phyloP scores from a whole-genome alignment of 1,284 basidiomycete species.

The Papiliotrema flavescens region DNA sequence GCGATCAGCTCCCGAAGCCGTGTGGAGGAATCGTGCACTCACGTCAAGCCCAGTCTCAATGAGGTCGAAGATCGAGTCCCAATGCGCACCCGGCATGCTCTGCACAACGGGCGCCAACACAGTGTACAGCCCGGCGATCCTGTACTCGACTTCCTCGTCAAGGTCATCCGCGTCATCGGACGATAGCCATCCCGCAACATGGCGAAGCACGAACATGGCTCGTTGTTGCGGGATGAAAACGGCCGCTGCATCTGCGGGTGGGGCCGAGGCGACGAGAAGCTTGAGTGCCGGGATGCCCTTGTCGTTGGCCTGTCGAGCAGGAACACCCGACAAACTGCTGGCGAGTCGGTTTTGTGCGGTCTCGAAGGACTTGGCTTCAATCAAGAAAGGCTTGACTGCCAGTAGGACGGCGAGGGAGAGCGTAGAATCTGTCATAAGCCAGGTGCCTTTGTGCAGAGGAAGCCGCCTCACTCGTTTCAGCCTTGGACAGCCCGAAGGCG shows the following conservation, averaged over 20 bases:
- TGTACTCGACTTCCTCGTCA: conserved; percentile 70
- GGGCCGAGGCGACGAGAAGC: conserved; percentile 71
- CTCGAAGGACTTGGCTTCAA: conserved; percentile 69
- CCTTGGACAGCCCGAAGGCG: conserved; percentile 59
- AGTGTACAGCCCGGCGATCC: conserved; percentile 69
- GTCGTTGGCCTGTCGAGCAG: conserved; percentile 59
- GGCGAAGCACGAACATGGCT: conserved; percentile 84
- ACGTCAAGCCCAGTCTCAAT: conserved; percentile 86
- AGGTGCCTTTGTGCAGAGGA: background rate
- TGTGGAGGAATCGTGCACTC: conserved; percentile 19
- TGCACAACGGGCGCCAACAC: conserved; percentile 84
- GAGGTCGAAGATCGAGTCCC: conserved; percentile 88
- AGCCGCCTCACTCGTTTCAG: conserved; percentile 57
- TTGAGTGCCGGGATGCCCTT: conserved; percentile 68
- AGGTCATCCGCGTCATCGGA: conserved; percentile 64
- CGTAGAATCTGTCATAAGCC: conserved; percentile 57
- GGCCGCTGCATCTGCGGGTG: conserved; percentile 70
- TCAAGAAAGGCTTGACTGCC: conserved; percentile 60
- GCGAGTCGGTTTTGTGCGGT: conserved; percentile 88
- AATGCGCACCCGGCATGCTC: conserved; percentile 78
- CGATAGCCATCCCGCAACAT: conserved; percentile 76
- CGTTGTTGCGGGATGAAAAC: conserved; percentile 84
- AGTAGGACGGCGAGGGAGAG: conserved; percentile 63
- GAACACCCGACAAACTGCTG: conserved; percentile 68
- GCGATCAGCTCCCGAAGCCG: conserved; percentile 8